Base-by-base conservation (phyloP, 2,329 filamentous ascomycete species). In the Ophiostoma angusticollis region DNA sequence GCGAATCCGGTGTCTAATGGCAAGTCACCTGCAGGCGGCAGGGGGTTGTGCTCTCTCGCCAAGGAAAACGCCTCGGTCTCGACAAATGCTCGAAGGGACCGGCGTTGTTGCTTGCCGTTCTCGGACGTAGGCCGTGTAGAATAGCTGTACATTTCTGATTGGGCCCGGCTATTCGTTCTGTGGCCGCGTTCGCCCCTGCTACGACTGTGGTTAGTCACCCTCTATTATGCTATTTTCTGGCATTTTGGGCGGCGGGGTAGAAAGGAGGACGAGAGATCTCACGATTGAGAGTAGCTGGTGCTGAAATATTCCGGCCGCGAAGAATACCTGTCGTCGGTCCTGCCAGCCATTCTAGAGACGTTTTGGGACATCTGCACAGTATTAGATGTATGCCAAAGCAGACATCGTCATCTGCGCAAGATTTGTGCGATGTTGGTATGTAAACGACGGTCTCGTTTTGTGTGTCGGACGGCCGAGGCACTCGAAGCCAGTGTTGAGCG, bases 11-110 rank as follows among this genome's bases (percentile, higher is more conserved):
- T n/a, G n/a, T n/a, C n/a, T n/a, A n/a, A n/a, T n/a, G n/a, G n/a
- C n/a, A n/a, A n/a, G n/a, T n/a, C n/a, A n/a, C n/a, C n/a, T n/a
- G n/a, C n/a, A n/a, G n/a, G 14, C 13, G 36, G 7, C n/a, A 19
- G 18, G 31, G 57, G 53, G 18, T 66, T 64, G 49, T 72, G 58
- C 52, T 86, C 81, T 53, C 67, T 74, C 6, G 69, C 70, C 27
- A 84, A 57, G 7, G 80, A 72, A 12, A 63, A 66, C 13, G 54
- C 60, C 54, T 84, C 81, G 52, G 86, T 80, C 54, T 87, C 81
- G 34, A 80, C 78, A 25, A 58, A 75, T 4, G 80, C 78, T 14
- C 65, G 64, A 2, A 79, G 80, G 6, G 79, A 76, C 52, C 63
- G 67, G 28, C 46, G 31, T 5, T 41, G 43, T 12, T 35, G 34